Evolutionary conservation across 345 rosid species (phyloP), one percentile per base, ranked within the genome.

Genomic region (Eucalyptus caleyi): DNA sequence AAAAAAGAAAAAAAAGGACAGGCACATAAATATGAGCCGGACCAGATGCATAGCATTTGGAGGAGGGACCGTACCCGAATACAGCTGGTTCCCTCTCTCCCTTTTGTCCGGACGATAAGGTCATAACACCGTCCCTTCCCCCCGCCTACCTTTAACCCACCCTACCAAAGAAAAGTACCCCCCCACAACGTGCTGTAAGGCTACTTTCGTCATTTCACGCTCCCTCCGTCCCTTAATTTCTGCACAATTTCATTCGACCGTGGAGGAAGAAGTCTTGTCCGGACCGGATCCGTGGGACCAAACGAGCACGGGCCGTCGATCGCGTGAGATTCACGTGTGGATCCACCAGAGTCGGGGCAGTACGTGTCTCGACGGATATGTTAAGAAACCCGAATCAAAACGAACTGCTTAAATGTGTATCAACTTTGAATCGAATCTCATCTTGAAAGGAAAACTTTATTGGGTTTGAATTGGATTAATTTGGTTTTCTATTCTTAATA

Each of bases 391-490:
- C 59, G 11, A 53, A 19, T 53, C 5, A 53, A 8, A 53, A 19
- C 1, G 1, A 53, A 53, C 5, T 19, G 4, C 2, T 19, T 8
- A 53, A 53, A 4, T 4, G 2, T 8, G 1, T 4, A 53, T 53
- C 1, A 8, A 53, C 2, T 53, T 21, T 53, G 26, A 53, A 53
- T 3, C 1, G 2, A 19, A 53, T 4, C 26, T 53, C 11, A 21
- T 53, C 26, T 8, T 2, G 5, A 53, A 53, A 19, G 0, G 24
- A 19, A 21, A 8, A 19, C 0, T 53, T 0, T 21, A 19, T 19
- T 19, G 0, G 24, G 10, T 19, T 53, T 2, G 24, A 53, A 53
- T 53, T 53, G 9, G 9, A 53, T 53, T 53, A 4, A 3, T 54
- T 56, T 10, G 1, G 2, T 23, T 23, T 54, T 54, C 1, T 54